Evolutionary conservation across 169 alveolate species (phyloP).

Genomic region (Plasmodium relictum): DNA sequence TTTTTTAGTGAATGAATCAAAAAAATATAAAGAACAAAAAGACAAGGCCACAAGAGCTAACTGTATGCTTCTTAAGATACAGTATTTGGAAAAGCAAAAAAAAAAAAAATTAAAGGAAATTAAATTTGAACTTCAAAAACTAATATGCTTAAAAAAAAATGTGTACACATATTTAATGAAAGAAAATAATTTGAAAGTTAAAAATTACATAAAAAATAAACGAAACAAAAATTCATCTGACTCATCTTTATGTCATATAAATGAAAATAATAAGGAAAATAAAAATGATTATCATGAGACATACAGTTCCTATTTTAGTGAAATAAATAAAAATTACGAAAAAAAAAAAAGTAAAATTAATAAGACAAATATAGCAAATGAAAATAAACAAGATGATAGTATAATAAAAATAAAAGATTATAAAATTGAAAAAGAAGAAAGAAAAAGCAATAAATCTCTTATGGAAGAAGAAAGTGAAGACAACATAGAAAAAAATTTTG

Average conservation of each 20-base stretch:
- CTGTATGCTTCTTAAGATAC: constrained; percentile 5
- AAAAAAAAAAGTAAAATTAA: neutral
- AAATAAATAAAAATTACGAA: neutral
- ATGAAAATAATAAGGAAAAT: neutral
- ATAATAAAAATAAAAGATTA: no score
- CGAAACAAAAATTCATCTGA: neutral
- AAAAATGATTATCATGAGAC: no score
- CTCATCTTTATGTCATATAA: neutral
- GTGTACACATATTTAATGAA: neutral
- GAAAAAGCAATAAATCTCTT: no score
- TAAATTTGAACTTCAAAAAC: constrained; percentile 6
- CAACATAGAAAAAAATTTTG: neutral
- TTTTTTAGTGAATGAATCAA: constrained; percentile 8
- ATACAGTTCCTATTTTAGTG: neutral
- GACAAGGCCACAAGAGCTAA: neutral
- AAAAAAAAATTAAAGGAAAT: constrained; percentile 16
- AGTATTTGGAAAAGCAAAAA: constrained; percentile 34
- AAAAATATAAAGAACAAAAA: constrained; percentile 13
- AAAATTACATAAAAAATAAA: neutral
- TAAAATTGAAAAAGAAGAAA: no score
- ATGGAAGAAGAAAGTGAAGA: no score
- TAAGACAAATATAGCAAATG: no score
- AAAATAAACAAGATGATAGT: no score
- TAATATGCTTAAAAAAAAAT: constrained; percentile 5
- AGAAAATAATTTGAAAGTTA: neutral